Percentiles rank a stretch among this genome's conserved stretches.
Evolutionary conservation across 805 yeast species (phyloP).

Genomic region (Starmerella apis): DNA sequence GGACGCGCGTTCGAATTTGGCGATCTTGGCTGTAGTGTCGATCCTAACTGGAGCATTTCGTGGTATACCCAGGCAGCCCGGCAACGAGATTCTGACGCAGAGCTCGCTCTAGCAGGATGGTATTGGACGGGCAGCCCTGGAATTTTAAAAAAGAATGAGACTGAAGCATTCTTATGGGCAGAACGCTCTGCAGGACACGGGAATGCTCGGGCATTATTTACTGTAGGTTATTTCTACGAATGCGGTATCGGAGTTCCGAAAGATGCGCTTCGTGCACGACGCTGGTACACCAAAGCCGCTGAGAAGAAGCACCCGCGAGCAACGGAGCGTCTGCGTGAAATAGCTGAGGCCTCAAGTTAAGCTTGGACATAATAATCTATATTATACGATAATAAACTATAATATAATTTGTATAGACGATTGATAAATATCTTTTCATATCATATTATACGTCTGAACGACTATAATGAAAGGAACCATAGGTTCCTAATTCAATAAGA

Average conservation of each 20-base stretch:
- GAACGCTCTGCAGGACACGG: conserved; percentile 58
- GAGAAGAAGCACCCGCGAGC: conserved; percentile 55
- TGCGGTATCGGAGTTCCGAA: conserved; percentile 55
- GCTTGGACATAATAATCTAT: neutral
- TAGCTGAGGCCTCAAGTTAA: conserved; percentile 1
- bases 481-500: too few relatives aligned
- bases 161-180: conserved; percentile 70
- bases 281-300: conserved; percentile 53
- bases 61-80: conserved; percentile 67
- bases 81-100: conserved; percentile 54
- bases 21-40: conserved; percentile 41
- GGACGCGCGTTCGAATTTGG: conserved; percentile 72
- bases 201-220: conserved; percentile 57
- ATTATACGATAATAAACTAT: too few relatives aligned
- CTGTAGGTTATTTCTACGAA: conserved; percentile 59
- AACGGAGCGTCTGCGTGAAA: conserved; percentile 2
- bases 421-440: too few relatives aligned
- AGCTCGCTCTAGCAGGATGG: conserved; percentile 70
- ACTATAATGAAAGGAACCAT: too few relatives aligned
- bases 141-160: conserved; percentile 46
- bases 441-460: too few relatives aligned
- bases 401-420: too few relatives aligned
- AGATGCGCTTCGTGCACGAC: conserved; percentile 41
- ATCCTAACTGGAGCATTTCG: conserved; percentile 51
- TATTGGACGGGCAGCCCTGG: conserved; percentile 55